Base-by-base conservation (phyloP, 2,329 filamentous ascomycete species). In the Aspergillus neotritici region DNA sequence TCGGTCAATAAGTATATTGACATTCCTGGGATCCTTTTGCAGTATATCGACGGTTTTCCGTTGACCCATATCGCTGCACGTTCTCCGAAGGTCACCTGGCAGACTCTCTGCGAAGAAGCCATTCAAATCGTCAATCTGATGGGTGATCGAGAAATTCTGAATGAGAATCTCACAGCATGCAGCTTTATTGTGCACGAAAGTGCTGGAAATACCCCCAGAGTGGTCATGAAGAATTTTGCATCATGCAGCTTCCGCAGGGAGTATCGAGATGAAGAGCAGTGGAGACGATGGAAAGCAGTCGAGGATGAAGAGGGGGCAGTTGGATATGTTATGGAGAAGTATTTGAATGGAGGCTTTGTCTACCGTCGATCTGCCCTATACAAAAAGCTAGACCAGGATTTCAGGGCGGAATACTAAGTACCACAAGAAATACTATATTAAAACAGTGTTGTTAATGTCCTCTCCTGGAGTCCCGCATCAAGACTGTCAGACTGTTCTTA, bases 271-370 rank as follows among this genome's bases (percentile, higher is more conserved):
- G 50, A 51, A n/a, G 10, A 32, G 5, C 34, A 52, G 9, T 57
- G 43, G 41, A 25, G 33, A 25, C 5, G 40, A 37, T 43, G 13
- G 37, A 50, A 52, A 34, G 47, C 53, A 35, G 11, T 29, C 9
- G 16, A 49, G 32, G 52, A 56, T 32, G 49, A 55, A 48, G 47
- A 57, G 44, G 53, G 52, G 3, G 49, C 47, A 4, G 37, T 55
- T 2, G 48, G 49, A 21, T 16, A 11, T 41, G 35, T 49, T 6
- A 54, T 55, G 53, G 37, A 54, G 25, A 43, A 21, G 10, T 30
- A 40, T 15, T 45, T 56, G n/a, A 35, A 47, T 29, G 46, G 51
- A 31, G 41, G 41, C 21, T 57, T 50, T 47, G 17, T 40, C 4
- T 57, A 54, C 37, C 17, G 25, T 37, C 46, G 34, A 43, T 54